phyloP scores from a whole-genome alignment of 1,284 basidiomycete genomes.

The Leccinum colubrinum region DNA sequence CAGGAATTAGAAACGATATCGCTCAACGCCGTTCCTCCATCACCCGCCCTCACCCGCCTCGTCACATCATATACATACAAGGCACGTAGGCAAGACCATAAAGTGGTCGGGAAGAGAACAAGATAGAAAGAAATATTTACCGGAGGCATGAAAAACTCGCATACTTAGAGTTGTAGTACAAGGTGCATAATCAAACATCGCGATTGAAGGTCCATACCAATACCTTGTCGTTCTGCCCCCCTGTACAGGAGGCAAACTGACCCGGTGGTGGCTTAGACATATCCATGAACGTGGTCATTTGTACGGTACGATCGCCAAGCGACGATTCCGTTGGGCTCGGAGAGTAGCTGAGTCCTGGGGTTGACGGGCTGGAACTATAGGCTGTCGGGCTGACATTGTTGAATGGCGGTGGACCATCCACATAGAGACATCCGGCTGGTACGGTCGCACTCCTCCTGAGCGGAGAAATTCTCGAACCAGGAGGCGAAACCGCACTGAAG shows the following conservation, averaged over 20 bases:
- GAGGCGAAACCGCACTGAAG: slow-evolving; percentile 5
- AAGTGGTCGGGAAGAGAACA: neutral
- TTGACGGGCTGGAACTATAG: slow-evolving; percentile 39
- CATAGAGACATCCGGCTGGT: slow-evolving; percentile 15
- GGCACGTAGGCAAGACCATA: slow-evolving; percentile 4
- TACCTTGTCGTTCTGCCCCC: slow-evolving; percentile 34
- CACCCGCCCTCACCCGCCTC: slow-evolving; percentile 4
- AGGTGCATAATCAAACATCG: slow-evolving; percentile 12
- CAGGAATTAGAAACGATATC: slow-evolving; percentile 5
- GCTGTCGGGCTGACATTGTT: slow-evolving; percentile 18
- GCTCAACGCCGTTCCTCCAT: slow-evolving; percentile 14
- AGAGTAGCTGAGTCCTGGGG: slow-evolving; percentile 50
- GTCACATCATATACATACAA: slow-evolving; percentile 25
- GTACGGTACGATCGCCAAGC: slow-evolving; percentile 50
- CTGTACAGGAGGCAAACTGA: slow-evolving; percentile 29
- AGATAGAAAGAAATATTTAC: slow-evolving; percentile 11
- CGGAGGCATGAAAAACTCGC: neutral
- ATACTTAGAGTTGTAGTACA: slow-evolving; percentile 2
- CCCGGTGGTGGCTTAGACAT: slow-evolving; percentile 30
- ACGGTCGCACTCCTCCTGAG: slow-evolving; percentile 28
- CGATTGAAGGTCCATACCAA: slow-evolving; percentile 21
- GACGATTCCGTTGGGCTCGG: slow-evolving; percentile 57
- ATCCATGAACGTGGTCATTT: slow-evolving; percentile 51
- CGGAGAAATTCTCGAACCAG: slow-evolving; percentile 9
- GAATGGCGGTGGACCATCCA: slow-evolving; percentile 12